Evolutionary conservation across 179 eudicot species (phyloP), one percentile per base, ranked within the genome.

Genomic region (Sideroxylon spinosum): DNA sequence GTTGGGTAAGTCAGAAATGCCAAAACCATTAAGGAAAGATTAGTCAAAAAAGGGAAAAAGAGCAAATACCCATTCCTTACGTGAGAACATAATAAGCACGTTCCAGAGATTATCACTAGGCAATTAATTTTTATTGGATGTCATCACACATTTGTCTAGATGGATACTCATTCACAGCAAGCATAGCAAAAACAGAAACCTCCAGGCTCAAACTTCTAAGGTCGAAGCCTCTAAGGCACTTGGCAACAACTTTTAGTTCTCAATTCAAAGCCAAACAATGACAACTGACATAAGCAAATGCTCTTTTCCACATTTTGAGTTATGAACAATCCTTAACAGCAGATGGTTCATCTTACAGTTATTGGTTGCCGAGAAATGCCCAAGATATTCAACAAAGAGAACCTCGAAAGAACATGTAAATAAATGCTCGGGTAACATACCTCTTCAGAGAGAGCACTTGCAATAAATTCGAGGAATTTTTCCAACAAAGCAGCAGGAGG

Each of bases 381-480:
- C 44, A 25, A 7, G 9, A 22, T 49, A 23, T 74, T 44, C 65
- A 37, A 13, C 14, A 74, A 0, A 59, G n/a, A n/a, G 48, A 75
- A 46, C 53, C 22, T 13, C 9, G 57, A 23, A 28, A 67, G 59
- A 26, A 26, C 22, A 78, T 71, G 44, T 48, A 48, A 61, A 57
- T 19, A 10, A 71, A 23, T 37, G 29, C 11, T 61, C 67, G 4
- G 81, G 72, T 78, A 80, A 71, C 88, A 74, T 78, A 95, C 99
- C 98, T 90, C 86, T 71, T 69, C 79, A 9, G 79, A 84, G 55
- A 95, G 80, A 50, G 87, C 86, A 80, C 80, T 74, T 75, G 83
- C 88, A 28, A 95, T 76, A 83, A 90, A 93, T 71, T 80, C 86
- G 78, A 95, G 81, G 86, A 93, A 90, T 62, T 81, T 87, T 23